Conservation (phyloP, 805 yeast species). For the Candida corydali region DNA sequence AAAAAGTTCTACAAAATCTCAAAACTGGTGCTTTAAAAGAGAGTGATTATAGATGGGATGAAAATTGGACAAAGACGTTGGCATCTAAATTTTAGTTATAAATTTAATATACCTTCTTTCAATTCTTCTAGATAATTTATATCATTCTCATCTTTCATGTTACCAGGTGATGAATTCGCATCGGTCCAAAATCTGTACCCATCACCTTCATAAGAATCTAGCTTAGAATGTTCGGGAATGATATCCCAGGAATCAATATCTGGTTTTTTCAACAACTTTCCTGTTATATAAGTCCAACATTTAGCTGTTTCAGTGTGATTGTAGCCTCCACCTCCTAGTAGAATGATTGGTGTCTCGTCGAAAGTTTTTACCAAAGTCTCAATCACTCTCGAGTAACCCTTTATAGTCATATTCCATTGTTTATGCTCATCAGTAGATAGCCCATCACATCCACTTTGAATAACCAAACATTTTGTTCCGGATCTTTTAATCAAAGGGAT, state of each 20-base stretch:
- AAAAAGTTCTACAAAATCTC: constrained; percentile 34
- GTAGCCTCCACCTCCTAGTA: constrained; percentile 86
- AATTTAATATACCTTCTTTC: constrained; percentile 11
- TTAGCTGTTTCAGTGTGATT: constrained; percentile 58
- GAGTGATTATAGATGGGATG: constrained; percentile 66
- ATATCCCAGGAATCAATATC: constrained; percentile 33
- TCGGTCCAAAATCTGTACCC: constrained; percentile 48
- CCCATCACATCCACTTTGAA: constrained; percentile 77
- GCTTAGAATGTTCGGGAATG: constrained; percentile 48
- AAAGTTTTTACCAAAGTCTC: constrained; percentile 18
- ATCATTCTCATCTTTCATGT: constrained; percentile 29
- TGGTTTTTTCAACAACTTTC: constrained; percentile 14
- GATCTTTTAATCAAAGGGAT: constrained; percentile 35
- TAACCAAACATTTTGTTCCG: constrained; percentile 50
- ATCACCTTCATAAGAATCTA: constrained; percentile 41
- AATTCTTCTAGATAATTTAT: constrained; percentile 22
- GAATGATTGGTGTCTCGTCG: constrained; percentile 38
- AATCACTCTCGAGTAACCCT: constrained; percentile 42
- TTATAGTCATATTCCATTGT: constrained; percentile 67
- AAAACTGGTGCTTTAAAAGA: constrained; percentile 72
- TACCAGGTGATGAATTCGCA: constrained; percentile 18
- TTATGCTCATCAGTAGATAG: constrained; percentile 56
- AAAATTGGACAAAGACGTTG: constrained; percentile 59
- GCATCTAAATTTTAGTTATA: constrained; percentile 16
- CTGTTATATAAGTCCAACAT: constrained; percentile 50